A percentile compares a stretch with the other conserved stretches of the same genome.
Evolutionary conservation across 2,329 filamentous ascomycete species (phyloP).

Genomic region (Aspergillus japonicus): DNA sequence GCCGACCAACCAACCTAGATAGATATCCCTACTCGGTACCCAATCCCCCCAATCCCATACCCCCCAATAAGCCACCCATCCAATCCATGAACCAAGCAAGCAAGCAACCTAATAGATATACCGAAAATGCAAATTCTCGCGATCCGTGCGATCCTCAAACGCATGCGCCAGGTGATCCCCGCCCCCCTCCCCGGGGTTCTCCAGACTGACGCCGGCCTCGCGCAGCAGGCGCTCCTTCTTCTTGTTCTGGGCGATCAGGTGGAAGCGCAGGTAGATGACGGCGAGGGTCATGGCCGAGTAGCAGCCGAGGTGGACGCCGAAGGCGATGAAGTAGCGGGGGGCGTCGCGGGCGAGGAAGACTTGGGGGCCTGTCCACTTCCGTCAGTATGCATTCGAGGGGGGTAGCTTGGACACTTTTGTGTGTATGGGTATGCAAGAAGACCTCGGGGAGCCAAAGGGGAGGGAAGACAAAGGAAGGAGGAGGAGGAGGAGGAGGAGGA

Average conservation of each 20-base stretch:
- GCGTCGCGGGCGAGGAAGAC: constrained; percentile 61
- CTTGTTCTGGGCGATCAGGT: constrained; percentile 59
- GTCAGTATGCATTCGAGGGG: too few relatives aligned
- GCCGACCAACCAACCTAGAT: too few relatives aligned
- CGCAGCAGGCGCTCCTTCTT: constrained; percentile 53
- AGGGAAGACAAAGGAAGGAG: too few relatives aligned
- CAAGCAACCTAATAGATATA: constrained; percentile 49
- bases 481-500: not conserved
- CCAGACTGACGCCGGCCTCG: constrained; percentile 42
- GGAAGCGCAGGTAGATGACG: constrained; percentile 58
- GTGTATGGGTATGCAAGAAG: too few relatives aligned
- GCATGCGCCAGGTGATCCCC: constrained; percentile 47
- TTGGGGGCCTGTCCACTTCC: constrained; percentile 52
- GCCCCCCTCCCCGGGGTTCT: constrained; percentile 28
- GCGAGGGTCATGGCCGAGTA: constrained; percentile 61
- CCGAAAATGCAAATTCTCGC: constrained; percentile 60
- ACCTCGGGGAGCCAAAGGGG: too few relatives aligned
- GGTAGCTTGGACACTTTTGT: too few relatives aligned
- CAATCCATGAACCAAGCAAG: too few relatives aligned
- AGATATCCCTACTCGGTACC: too few relatives aligned
- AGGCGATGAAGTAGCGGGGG: constrained; percentile 68
- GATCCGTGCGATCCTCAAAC: constrained; percentile 64
- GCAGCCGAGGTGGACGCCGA: constrained; percentile 67
- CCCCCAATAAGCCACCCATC: too few relatives aligned
- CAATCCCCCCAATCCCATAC: too few relatives aligned